Conservation (phyloP, 805 yeast genomes). For the Blastobotrys terrestris region DNA sequence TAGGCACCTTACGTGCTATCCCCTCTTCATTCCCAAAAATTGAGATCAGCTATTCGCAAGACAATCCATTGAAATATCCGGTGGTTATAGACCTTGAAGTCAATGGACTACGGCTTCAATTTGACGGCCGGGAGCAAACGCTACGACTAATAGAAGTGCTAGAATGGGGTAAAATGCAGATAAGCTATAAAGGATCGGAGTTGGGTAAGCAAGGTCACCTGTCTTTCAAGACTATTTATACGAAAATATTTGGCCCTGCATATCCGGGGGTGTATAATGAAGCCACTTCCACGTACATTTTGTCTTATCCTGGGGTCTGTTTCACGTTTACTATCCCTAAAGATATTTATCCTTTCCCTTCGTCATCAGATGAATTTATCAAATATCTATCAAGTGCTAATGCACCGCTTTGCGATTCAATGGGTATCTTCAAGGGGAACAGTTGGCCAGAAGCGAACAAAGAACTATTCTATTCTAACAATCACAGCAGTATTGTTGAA, state of each 20-base stretch:
- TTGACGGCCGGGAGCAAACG: slow-evolving; percentile 20
- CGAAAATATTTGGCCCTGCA: slow-evolving; percentile 56
- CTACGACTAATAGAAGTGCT: slow-evolving; percentile 22
- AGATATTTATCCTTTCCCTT: slow-evolving; percentile 7
- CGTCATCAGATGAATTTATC: slow-evolving; percentile 18
- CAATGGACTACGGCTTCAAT: slow-evolving; percentile 23
- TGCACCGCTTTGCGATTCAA: slow-evolving; percentile 16
- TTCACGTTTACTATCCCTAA: slow-evolving; percentile 39
- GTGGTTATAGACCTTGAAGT: slow-evolving; percentile 15
- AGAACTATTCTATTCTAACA: slow-evolving; percentile 11
- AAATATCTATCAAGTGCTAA: slow-evolving; percentile 26
- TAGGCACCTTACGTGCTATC: slow-evolving; percentile 11
- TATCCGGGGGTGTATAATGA: slow-evolving; percentile 44
- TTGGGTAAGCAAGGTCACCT: slow-evolving; percentile 15
- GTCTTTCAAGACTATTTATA: slow-evolving; percentile 43
- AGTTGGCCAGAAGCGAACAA: slow-evolving; percentile 21
- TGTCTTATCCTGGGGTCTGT: slow-evolving; percentile 53
- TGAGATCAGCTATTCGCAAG: slow-evolving; percentile 16
- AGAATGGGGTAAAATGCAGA: slow-evolving; percentile 16
- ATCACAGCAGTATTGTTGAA: too few relatives aligned
- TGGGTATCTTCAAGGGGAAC: slow-evolving; percentile 23
- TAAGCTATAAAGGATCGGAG: slow-evolving; percentile 21
- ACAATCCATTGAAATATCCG: slow-evolving; percentile 11
- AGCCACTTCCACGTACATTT: slow-evolving; percentile 32
- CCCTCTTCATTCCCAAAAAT: slow-evolving; percentile 15